Evolutionary conservation across 345 rosid species (phyloP).

Genomic region (Atalantia buxifolia): DNA sequence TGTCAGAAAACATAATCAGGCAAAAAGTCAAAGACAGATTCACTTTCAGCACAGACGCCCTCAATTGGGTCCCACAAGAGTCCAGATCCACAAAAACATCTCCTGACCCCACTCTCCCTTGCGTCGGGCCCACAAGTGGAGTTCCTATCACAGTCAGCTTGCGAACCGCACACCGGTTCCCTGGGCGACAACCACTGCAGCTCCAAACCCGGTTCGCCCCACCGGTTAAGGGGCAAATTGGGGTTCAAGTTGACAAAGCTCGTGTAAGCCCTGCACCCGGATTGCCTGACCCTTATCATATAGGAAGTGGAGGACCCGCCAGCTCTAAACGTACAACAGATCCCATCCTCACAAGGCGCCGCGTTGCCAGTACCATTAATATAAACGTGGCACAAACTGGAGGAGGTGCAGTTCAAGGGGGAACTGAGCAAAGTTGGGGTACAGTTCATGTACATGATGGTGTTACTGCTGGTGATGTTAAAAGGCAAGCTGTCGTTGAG

Average conservation of each 20-base stretch:
- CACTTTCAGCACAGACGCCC: slow-evolving; percentile 31
- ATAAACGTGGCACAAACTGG: slow-evolving; percentile 42
- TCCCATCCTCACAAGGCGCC: slow-evolving; percentile 20
- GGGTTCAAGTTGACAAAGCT: slow-evolving; percentile 42
- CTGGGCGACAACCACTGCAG: slow-evolving; percentile 40
- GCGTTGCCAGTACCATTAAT: slow-evolving; percentile 3
- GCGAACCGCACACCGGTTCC: slow-evolving; percentile 37
- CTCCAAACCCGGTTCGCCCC: slow-evolving; percentile 47
- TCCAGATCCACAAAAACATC: slow-evolving; percentile 36
- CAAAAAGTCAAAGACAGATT: background rate
- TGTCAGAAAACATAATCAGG: background rate
- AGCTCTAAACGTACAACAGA: slow-evolving; percentile 35
- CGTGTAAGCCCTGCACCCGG: slow-evolving; percentile 42
- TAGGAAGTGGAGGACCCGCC: slow-evolving; percentile 41
- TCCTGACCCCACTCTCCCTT: background rate
- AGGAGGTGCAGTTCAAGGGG: slow-evolving; percentile 34
- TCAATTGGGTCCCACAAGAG: slow-evolving; percentile 33
- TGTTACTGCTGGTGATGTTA: slow-evolving; percentile 44
- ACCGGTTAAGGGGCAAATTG: slow-evolving; percentile 23
- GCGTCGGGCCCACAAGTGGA: slow-evolving; percentile 36
- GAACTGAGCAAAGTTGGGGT: slow-evolving; percentile 22
- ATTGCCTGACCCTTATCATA: slow-evolving; percentile 29
- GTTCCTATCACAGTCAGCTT: slow-evolving; percentile 36
- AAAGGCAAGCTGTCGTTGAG: slow-evolving; percentile 35
- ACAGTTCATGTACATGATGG: slow-evolving; percentile 45